phyloP scores from a whole-genome alignment of 306 rosid species.

The Ormosia semicastrata region DNA sequence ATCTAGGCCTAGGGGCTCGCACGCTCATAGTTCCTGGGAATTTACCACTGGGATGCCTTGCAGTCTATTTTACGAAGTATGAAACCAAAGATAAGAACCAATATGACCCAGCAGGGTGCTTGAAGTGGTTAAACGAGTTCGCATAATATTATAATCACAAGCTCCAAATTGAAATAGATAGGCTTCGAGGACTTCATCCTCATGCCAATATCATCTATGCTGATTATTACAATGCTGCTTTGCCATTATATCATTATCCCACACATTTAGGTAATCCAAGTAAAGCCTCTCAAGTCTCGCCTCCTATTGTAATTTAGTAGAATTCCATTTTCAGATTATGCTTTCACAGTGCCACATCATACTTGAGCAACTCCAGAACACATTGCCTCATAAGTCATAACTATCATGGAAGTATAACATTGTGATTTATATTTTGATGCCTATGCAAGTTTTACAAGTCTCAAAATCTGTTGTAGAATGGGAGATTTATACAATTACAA shows the following conservation, averaged over 20 bases:
- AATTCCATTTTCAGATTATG: not conserved
- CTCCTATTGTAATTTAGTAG: not conserved
- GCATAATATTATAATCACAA: conserved; percentile 38
- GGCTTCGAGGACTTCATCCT: conserved; percentile 34
- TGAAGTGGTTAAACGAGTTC: conserved; percentile 46
- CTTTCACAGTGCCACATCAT: not conserved
- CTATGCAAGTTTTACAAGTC: conserved; percentile 34
- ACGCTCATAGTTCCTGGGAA: conserved; percentile 54
- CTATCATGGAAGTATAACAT: not conserved
- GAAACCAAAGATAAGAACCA: conserved; percentile 21
- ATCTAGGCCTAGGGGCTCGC: conserved; percentile 46
- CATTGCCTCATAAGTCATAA: not conserved
- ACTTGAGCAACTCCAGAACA: not conserved
- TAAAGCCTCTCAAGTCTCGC: not conserved
- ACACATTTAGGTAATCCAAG: conserved; percentile 36
- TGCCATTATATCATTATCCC: conserved; percentile 33
- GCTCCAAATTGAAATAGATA: conserved; percentile 33
- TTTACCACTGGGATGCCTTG: conserved; percentile 44
- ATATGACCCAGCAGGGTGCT: conserved; percentile 48
- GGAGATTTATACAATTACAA: conserved; percentile 36
- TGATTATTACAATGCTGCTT: conserved; percentile 44
- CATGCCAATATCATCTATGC: conserved; percentile 41
- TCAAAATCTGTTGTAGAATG: conserved; percentile 35
- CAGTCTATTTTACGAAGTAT: conserved; percentile 22
- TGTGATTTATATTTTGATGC: not conserved